These are phyloP conservation scores for Cyberlindnera samutprakarnensis DNA, from an alignment of 805 yeast genomes.

Conservation along the genomic window DNA sequence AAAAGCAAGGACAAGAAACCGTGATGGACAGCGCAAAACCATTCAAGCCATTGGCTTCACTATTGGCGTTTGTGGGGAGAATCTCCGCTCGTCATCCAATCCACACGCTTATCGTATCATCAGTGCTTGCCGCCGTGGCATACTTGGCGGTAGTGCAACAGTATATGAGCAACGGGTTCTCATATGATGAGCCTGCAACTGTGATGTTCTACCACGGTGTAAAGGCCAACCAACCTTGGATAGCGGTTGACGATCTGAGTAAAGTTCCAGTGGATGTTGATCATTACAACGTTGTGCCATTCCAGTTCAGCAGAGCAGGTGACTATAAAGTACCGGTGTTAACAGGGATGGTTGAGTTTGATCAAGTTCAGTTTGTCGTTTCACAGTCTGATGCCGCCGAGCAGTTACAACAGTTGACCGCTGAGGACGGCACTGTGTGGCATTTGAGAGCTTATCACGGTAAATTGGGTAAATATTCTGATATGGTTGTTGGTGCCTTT, in stretches of 20 bases:
- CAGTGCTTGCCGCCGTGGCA: slow-evolving; percentile 71
- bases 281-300: slow-evolving; percentile 45
- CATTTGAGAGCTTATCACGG: slow-evolving; percentile 48
- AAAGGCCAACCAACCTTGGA: slow-evolving; percentile 35
- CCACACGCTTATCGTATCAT: slow-evolving; percentile 67
- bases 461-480: slow-evolving; percentile 48
- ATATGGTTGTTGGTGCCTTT: slow-evolving; percentile 36
- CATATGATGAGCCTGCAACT: slow-evolving; percentile 24
- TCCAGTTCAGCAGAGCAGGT: slow-evolving; percentile 44
- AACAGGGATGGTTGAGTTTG: slow-evolving; percentile 31
- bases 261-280: slow-evolving; percentile 30
- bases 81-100: slow-evolving; percentile 77
- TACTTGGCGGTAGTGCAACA: slow-evolving; percentile 71
- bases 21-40: slow-evolving; percentile 19
- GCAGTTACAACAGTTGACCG: slow-evolving; percentile 9
- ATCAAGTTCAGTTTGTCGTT: slow-evolving; percentile 32
- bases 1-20: neutral
- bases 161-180: slow-evolving; percentile 34
- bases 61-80: slow-evolving; percentile 40
- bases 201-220: slow-evolving; percentile 29
- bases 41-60: slow-evolving; percentile 25
- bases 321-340: slow-evolving; percentile 34
- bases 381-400: slow-evolving; percentile 8
- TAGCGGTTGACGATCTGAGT: slow-evolving; percentile 34
- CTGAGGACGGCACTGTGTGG: slow-evolving; percentile 47